Evolutionary conservation across 1,139 yeast genomes (phyloP).

Genomic region (Saccharomyces pastorianus): DNA sequence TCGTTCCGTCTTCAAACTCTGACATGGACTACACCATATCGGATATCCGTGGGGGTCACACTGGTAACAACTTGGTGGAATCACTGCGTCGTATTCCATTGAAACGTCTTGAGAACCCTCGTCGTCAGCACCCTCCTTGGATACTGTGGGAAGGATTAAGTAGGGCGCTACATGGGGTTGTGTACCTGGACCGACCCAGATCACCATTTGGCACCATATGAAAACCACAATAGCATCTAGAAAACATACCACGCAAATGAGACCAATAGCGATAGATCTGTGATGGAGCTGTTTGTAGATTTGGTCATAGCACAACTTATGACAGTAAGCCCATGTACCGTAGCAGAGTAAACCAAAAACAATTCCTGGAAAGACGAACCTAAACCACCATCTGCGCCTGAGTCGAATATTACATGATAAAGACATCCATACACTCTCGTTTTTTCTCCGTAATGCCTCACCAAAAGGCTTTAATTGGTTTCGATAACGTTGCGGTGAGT

Average conservation of each 20-base stretch:
- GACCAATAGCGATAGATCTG: slow-evolving; percentile 19
- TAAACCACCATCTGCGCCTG: slow-evolving; percentile 7
- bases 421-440: slow-evolving; percentile 2
- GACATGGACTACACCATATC: slow-evolving; percentile 48
- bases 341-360: slow-evolving; percentile 15
- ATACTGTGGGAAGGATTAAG: slow-evolving; percentile 8
- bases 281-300: slow-evolving; percentile 12
- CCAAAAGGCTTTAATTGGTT: background rate
- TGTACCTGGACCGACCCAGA: slow-evolving; percentile 22
- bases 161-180: slow-evolving; percentile 25
- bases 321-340: slow-evolving; percentile 26
- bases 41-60: slow-evolving; percentile 60
- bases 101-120: background rate
- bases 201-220: slow-evolving; percentile 20
- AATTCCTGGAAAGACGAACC: slow-evolving; percentile 12
- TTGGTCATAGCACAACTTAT: slow-evolving; percentile 22
- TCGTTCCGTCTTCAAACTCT: slow-evolving; percentile 46
- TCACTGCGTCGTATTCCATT: slow-evolving; percentile 4
- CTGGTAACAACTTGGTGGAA: slow-evolving; percentile 44
- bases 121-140: slow-evolving; percentile 1
- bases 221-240: slow-evolving; percentile 11
- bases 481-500: background rate
- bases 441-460: background rate
- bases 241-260: slow-evolving; percentile 14
- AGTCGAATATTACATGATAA: slow-evolving; percentile 3